Evolutionary conservation across 306 rosid species (phyloP).

Genomic region (Citrullus mucosospermus): DNA sequence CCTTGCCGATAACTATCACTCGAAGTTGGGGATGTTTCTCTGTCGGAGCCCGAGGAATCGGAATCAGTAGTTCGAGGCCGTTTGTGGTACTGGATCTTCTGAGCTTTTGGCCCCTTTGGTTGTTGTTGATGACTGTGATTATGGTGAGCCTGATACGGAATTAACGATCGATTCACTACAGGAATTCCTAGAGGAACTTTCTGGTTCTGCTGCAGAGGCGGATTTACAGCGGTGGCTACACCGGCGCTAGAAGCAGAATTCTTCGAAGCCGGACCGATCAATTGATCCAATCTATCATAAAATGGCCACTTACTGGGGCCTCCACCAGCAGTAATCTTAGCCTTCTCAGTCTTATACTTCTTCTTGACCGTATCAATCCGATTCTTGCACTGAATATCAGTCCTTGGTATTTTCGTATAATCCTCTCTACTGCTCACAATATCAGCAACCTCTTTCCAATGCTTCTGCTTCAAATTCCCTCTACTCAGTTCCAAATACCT

Average conservation of each 20-base stretch:
- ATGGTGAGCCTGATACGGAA: conserved; percentile 23
- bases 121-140: conserved; percentile 20
- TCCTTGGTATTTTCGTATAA: conserved; percentile 49
- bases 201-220: conserved; percentile 16
- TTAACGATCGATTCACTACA: conserved; percentile 33
- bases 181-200: conserved; percentile 67
- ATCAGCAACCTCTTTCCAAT: conserved; percentile 97
- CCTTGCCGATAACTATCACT: conserved; percentile 54
- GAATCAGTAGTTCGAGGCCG: conserved; percentile 18
- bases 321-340: conserved; percentile 51
- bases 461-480: conserved; percentile 93
- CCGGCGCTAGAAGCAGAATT: conserved; percentile 17
- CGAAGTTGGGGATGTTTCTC: conserved; percentile 50
- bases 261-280: conserved; percentile 65
- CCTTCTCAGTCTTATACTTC: conserved; percentile 83
- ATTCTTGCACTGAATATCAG: conserved; percentile 92
- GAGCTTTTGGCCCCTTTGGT: conserved; percentile 18
- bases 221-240: conserved; percentile 9
- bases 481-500: conserved; percentile 86
- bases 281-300: conserved; percentile 43
- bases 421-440: conserved; percentile 71
- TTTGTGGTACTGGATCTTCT: conserved; percentile 36
- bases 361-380: conserved; percentile 95
- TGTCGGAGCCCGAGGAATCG: conserved; percentile 22
- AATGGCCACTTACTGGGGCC: conserved; percentile 76